phyloP scores from a whole-genome alignment of 495 filamentous ascomycete genomes.

The Neurospora sp. region DNA sequence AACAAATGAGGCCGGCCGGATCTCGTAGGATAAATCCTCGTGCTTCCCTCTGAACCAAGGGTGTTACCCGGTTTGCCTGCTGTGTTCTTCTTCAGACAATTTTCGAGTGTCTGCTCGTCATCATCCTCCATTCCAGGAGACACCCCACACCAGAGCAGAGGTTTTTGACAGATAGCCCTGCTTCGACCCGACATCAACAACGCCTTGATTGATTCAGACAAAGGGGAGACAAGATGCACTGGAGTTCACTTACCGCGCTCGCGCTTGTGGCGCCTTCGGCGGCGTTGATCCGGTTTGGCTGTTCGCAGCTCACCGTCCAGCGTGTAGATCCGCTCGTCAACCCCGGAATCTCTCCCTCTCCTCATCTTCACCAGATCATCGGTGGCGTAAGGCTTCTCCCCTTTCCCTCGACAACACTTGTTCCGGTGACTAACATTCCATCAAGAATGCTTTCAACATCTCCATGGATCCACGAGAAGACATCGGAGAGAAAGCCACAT shows the following conservation, averaged over 20 bases:
- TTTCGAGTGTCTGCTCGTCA: not conserved
- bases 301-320: slow-evolving; percentile 36
- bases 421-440: not conserved
- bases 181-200: not conserved
- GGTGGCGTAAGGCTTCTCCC: slow-evolving; percentile 43
- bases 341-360: slow-evolving; percentile 26
- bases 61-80: not conserved
- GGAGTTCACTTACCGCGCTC: slow-evolving; percentile 26
- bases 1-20: not conserved
- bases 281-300: slow-evolving; percentile 34
- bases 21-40: not conserved
- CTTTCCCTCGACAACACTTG: slow-evolving; percentile 7
- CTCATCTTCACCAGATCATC: slow-evolving; percentile 37
- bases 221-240: slow-evolving; percentile 23
- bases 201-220: not conserved
- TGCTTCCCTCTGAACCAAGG: not conserved
- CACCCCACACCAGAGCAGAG: not conserved
- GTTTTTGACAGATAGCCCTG: not conserved
- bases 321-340: slow-evolving; percentile 34
- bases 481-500: slow-evolving; percentile 25
- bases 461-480: slow-evolving; percentile 27
- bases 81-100: not conserved
- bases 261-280: slow-evolving; percentile 32
- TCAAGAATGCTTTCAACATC: slow-evolving; percentile 9
- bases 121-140: not conserved